These are phyloP conservation scores for Nannochloropsis gaditana DNA, from an alignment of 108 stramenopile species.

Conservation along the genomic window DNA sequence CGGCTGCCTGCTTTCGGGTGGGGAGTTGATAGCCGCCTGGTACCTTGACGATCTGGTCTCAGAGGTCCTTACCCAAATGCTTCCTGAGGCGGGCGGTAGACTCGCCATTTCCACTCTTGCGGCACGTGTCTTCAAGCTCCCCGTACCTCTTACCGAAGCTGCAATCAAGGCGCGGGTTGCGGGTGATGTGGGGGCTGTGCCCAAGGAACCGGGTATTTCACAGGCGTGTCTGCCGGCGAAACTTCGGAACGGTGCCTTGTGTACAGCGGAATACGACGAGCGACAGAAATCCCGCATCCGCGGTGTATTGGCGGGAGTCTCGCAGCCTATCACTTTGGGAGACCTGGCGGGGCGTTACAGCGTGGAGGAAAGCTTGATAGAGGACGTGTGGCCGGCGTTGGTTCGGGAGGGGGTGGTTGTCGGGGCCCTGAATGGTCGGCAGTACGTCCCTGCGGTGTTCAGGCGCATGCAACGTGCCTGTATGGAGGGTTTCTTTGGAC, in stretches of 20 bases:
- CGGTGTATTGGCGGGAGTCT: slow-evolving; percentile 4
- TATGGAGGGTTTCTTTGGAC: not conserved
- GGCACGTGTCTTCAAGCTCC: not conserved
- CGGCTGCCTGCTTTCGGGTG: not conserved
- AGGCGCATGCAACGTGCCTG: not conserved
- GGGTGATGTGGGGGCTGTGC: too few relatives aligned
- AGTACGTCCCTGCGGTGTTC: not conserved
- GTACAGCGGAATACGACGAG: not conserved
- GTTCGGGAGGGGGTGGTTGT: not conserved
- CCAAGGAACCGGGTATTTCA: too few relatives aligned
- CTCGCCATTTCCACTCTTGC: not conserved
- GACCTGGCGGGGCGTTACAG: not conserved
- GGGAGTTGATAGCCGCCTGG: not conserved
- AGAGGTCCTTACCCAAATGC: slow-evolving; percentile 8
- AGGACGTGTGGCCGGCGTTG: not conserved
- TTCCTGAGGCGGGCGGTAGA: not conserved
- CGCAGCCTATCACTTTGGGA: not conserved
- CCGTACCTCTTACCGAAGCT: not conserved
- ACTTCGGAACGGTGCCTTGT: not conserved
- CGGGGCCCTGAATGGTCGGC: not conserved
- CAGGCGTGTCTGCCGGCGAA: not conserved
- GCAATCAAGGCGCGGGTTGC: not conserved
- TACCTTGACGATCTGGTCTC: not conserved
- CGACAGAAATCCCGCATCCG: not conserved
- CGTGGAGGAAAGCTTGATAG: not conserved